These are phyloP conservation scores for Parietaria judaica DNA, from an alignment of 306 rosid genomes.

Conservation along the genomic window DNA sequence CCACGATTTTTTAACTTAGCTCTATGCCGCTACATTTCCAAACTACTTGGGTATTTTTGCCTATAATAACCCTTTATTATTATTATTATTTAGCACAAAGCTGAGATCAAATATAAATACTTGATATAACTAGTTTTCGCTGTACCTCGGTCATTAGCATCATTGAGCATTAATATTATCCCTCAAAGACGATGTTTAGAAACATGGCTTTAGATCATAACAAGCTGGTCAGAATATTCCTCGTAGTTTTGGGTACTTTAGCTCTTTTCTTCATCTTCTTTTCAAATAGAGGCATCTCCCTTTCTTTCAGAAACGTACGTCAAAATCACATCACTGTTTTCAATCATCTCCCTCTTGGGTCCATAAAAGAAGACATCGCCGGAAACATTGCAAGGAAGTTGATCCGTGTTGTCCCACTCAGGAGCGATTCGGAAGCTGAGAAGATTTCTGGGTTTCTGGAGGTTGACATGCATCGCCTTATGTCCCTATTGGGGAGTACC, in stretches of 20 bases:
- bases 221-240: background rate
- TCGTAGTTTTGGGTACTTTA: background rate
- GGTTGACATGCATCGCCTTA: constrained; percentile 29
- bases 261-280: background rate
- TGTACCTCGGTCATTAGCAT: no score
- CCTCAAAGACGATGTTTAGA: background rate
- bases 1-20: no score
- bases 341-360: background rate
- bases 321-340: background rate
- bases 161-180: background rate
- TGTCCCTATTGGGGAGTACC: constrained; percentile 33
- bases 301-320: background rate
- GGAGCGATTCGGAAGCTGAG: constrained; percentile 32
- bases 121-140: no score
- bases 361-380: constrained; percentile 3
- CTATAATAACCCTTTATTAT: no score
- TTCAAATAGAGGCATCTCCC: background rate
- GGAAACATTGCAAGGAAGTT: background rate
- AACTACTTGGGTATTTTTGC: no score
- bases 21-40: no score
- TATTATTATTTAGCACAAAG: no score
- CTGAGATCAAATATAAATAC: no score
- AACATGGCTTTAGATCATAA: background rate
- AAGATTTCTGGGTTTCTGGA: constrained; percentile 48
- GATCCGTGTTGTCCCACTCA: constrained; percentile 30